These are phyloP conservation scores for Echeveria elegans DNA, from an alignment of 164 flowering plant genomes.

Conservation along the genomic window DNA sequence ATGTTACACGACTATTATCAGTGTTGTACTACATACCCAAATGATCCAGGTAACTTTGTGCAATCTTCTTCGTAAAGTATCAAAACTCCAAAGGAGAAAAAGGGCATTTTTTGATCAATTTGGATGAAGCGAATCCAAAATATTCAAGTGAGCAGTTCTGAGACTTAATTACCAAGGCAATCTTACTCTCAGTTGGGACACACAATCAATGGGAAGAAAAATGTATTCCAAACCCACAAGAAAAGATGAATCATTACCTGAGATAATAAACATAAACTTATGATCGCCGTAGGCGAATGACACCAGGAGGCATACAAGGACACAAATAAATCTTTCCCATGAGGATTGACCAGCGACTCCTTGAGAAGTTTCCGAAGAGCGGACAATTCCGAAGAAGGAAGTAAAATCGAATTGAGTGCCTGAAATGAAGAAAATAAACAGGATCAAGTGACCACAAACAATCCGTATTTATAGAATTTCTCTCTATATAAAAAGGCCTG, in stretches of 20 bases:
- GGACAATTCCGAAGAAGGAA: conserved; percentile 81
- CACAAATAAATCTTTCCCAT: conserved; percentile 75
- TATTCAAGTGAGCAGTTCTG: neutral
- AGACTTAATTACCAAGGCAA: neutral
- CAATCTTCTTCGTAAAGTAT: no score
- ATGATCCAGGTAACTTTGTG: no score
- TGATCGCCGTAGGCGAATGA: conserved; percentile 91
- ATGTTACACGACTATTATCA: no score
- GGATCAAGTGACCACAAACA: no score
- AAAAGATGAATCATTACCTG: conserved; percentile 42
- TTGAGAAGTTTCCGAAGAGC: conserved; percentile 73
- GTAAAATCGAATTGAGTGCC: conserved; percentile 92
- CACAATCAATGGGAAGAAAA: no score
- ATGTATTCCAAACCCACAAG: no score
- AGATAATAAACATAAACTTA: conserved; percentile 89
- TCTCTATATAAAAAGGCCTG: neutral
- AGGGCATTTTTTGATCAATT: no score
- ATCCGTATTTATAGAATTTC: no score
- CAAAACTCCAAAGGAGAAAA: no score
- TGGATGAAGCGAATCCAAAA: no score
- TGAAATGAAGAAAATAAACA: conserved; percentile 27
- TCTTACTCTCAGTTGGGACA: no score
- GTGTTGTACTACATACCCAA: no score
- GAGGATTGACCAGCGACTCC: conserved; percentile 55
- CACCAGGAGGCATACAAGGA: conserved; percentile 94